A percentile compares a stretch with the other conserved stretches of the same genome.
Conservation (phyloP, 2,329 filamentous ascomycete genomes). For the Neonectria ditissima region DNA sequence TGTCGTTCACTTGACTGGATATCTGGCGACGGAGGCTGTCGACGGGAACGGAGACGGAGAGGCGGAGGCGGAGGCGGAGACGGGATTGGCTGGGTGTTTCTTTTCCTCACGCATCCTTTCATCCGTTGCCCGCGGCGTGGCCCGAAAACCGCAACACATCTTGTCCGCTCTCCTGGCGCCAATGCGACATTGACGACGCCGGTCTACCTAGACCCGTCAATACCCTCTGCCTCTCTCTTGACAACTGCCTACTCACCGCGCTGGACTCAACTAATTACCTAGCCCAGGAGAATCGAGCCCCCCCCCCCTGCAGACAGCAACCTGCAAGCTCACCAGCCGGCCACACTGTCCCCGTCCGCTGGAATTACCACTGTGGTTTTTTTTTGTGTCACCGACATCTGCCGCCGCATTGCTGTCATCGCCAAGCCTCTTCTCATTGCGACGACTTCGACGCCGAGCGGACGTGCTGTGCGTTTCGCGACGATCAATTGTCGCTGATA, state of each 20-base stretch:
- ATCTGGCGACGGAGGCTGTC: not conserved
- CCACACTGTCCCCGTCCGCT: conserved; percentile 14
- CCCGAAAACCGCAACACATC: conserved; percentile 25
- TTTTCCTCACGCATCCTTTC: conserved; percentile 14
- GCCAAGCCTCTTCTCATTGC: conserved; percentile 22
- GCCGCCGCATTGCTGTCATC: conserved; percentile 20
- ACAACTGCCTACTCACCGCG: conserved; percentile 23
- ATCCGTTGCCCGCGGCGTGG: conserved; percentile 14
- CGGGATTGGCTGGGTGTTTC: conserved; percentile 7
- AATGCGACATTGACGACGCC: conserved; percentile 23
- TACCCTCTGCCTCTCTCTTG: conserved; percentile 16
- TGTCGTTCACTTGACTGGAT: not conserved
- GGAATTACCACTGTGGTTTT: conserved; percentile 19
- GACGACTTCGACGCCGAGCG: conserved; percentile 16
- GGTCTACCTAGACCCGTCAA: conserved; percentile 4
- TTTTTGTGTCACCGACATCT: conserved; percentile 25
- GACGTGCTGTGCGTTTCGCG: conserved; percentile 18
- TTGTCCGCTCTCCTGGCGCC: not conserved
- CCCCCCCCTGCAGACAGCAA: no score
- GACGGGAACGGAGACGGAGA: not conserved
- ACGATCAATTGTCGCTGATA: conserved; percentile 15
- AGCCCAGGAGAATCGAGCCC: not conserved
- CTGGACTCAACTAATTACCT: conserved; percentile 8
- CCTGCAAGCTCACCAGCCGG: not conserved
- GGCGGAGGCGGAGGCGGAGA: not conserved